These are phyloP conservation scores for Pittosporum tobira DNA, from an alignment of 129 eudicot species.

Conservation along the genomic window DNA sequence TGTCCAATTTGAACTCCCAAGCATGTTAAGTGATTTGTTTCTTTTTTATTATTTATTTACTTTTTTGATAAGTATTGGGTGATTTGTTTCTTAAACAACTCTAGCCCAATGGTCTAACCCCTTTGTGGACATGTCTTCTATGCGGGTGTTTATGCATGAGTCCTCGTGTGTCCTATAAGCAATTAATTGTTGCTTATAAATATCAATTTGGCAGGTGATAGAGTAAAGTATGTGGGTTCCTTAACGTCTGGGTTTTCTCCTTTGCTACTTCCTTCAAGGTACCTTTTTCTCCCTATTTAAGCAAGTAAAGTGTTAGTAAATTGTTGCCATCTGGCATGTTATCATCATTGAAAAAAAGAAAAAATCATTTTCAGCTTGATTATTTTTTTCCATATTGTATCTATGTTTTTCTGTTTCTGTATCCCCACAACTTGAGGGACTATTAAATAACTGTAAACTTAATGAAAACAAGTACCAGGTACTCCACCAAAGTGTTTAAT, in stretches of 20 bases:
- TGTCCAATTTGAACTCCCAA: too few species aligned
- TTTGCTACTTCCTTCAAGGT: constrained; percentile 52
- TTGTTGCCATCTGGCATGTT: background rate
- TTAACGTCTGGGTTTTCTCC: constrained; percentile 45
- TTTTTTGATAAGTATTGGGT: too few species aligned
- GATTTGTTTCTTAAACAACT: background rate
- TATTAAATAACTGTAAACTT: background rate
- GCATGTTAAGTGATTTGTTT: too few species aligned
- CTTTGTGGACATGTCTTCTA: background rate
- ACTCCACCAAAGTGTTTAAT: too few species aligned
- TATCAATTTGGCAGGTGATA: constrained; percentile 60
- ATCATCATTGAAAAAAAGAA: too few species aligned
- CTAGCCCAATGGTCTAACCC: background rate
- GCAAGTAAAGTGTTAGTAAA: too few species aligned
- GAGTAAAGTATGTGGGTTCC: constrained; percentile 75
- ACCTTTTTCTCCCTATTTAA: constrained; percentile 14
- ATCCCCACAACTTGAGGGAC: background rate
- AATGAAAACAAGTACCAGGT: too few species aligned
- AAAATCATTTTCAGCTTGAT: too few species aligned
- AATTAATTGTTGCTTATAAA: background rate
- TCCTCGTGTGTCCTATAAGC: background rate
- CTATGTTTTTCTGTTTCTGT: background rate
- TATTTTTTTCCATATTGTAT: background rate
- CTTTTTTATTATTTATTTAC: too few species aligned
- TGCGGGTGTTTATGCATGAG: background rate